Base-by-base conservation (phyloP, 495 filamentous ascomycete genomes). In the Xylaria flabelliformis region DNA sequence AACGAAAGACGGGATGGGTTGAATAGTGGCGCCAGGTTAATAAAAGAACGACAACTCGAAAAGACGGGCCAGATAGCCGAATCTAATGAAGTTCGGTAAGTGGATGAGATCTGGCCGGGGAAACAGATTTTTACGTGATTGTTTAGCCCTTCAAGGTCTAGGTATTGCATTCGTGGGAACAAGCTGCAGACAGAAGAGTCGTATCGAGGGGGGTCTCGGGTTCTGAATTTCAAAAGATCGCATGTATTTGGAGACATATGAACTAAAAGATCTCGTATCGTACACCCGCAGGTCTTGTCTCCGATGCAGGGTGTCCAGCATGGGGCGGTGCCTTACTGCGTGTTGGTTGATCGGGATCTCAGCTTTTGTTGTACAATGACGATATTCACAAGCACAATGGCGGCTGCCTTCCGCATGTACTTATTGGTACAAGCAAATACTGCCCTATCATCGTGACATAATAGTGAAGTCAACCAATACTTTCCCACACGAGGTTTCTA, bases 101-200 rank as follows among this genome's bases (percentile, higher is more conserved):
- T 53, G n/a, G 19, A 56, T 12, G 13, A 66, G 58, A 67, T 61
- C 61, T 64, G 36, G 61, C 59, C 48, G 39, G 61, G 39, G 69
- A 56, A 64, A 24, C 42, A 26, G 59, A 42, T 53, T 10, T 71
- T 64, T 64, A 44, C 36, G 56, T 36, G 62, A 36, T 42, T 64
- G 63, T 61, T 63, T 50, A 67, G 51, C 50, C 56, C 71, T 69
- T 69, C 48, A 39, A 63, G 71, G 68, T 58, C 64, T 73, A 29
- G 56, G 69, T 48, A 39, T 68, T 46, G 70, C 71, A 68, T 64
- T 46, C 64, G 26, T 51, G 46, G 64, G 65, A 44, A 46, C 32
- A 44, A 56, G 56, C 64, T 73, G 71, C 71, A 72, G 36, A 68
- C 71, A 72, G 36, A 69, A 24, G 71, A 73, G 71, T 68, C 44